A percentile compares a stretch with the other conserved stretches of the same genome.
These are phyloP conservation scores for Blastobotrys raffinosifermentans DNA, from an alignment of 1,139 yeast species.

Conservation along the genomic window DNA sequence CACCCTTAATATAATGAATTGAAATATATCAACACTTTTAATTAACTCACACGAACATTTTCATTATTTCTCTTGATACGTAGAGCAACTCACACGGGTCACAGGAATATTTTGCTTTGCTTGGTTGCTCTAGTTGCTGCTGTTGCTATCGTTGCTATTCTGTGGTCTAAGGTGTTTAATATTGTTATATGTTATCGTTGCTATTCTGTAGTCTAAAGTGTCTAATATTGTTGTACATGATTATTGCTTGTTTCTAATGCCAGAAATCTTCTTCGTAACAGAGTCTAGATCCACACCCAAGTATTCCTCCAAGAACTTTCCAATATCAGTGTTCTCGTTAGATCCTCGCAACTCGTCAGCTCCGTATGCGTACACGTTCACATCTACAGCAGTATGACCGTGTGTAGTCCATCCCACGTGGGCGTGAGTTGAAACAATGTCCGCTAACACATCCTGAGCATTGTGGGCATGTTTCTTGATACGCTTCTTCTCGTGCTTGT, in stretches of 20 bases:
- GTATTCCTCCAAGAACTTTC: slow-evolving; percentile 56
- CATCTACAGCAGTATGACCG: slow-evolving; percentile 89
- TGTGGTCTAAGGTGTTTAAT: neutral
- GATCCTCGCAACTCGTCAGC: slow-evolving; percentile 56
- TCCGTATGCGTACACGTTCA: slow-evolving; percentile 70
- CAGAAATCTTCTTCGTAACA: slow-evolving; percentile 39
- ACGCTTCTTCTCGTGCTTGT: slow-evolving; percentile 41
- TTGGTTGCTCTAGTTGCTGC: slow-evolving; percentile 4
- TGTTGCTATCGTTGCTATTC: too few species aligned
- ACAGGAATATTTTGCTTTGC: neutral
- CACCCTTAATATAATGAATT: too few species aligned
- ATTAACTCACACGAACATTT: too few species aligned
- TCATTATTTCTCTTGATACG: too few species aligned
- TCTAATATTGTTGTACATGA: too few species aligned
- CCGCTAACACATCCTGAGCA: slow-evolving; percentile 44
- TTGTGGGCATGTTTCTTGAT: slow-evolving; percentile 16
- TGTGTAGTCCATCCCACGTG: slow-evolving; percentile 85
- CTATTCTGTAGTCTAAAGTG: too few species aligned
- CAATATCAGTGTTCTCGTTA: slow-evolving; percentile 80
- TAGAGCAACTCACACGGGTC: neutral
- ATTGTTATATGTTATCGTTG: slow-evolving; percentile 7
- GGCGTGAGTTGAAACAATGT: slow-evolving; percentile 63
- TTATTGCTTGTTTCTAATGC: neutral
- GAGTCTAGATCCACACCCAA: slow-evolving; percentile 49
- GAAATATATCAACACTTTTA: too few species aligned